phyloP scores from a whole-genome alignment of 2,329 filamentous ascomycete species.

The Nigrograna mackinnonii region DNA sequence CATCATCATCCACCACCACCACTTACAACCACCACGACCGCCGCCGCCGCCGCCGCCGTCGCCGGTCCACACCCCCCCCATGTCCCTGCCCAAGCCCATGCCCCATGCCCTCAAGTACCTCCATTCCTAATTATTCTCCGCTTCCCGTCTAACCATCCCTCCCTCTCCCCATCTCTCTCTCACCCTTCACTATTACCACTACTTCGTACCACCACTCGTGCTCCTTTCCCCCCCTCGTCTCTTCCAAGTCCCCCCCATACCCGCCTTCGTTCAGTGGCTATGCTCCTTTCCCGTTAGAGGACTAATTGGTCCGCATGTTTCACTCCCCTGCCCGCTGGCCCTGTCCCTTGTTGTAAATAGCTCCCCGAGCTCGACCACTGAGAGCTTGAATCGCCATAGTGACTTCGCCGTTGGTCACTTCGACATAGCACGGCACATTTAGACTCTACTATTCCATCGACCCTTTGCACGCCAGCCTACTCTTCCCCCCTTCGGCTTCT shows the following conservation, averaged over 20 bases:
- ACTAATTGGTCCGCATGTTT: constrained; percentile 44
- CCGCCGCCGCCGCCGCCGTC: too few species aligned
- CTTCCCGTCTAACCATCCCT: constrained; percentile 34
- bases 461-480: constrained; percentile 27
- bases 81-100: too few species aligned
- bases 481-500: constrained; percentile 26
- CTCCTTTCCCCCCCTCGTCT: constrained; percentile 31
- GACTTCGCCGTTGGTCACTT: constrained; percentile 39
- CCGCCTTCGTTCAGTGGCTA: constrained; percentile 37
- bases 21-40: too few species aligned
- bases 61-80: too few species aligned
- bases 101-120: constrained; percentile 35
- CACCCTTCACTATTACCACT: constrained; percentile 23
- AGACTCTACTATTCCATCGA: constrained; percentile 33
- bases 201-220: too few species aligned
- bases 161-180: constrained; percentile 21
- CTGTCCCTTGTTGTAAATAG: constrained; percentile 38
- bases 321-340: constrained; percentile 40
- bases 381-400: constrained; percentile 29
- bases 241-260: constrained; percentile 19
- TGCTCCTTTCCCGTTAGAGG: constrained; percentile 32
- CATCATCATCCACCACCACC: too few species aligned
- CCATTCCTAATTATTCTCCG: constrained; percentile 36
- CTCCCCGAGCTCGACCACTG: constrained; percentile 40
- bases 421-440: constrained; percentile 35